phyloP scores from a whole-genome alignment of 495 filamentous ascomycete genomes.

The Arthonia radiata region DNA sequence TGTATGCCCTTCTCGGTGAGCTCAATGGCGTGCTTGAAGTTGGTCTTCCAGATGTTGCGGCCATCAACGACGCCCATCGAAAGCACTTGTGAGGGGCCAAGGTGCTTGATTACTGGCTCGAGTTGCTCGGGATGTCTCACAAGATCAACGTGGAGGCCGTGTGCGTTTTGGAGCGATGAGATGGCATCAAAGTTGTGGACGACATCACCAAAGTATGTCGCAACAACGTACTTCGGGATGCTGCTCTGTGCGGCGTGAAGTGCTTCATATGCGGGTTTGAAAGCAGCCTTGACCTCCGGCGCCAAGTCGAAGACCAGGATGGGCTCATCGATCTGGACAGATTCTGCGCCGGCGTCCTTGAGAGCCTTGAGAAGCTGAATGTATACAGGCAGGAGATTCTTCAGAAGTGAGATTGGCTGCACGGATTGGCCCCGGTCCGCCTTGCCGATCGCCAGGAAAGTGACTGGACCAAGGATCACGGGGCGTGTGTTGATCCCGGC shows the following conservation, averaged over 20 bases:
- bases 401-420: conserved; percentile 73
- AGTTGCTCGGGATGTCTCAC: conserved; percentile 96
- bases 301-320: conserved; percentile 81
- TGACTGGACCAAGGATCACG: conserved; percentile 84
- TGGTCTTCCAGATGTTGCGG: conserved; percentile 99
- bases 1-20: conserved; percentile 68
- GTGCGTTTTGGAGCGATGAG: conserved; percentile 34
- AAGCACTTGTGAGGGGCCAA: conserved; percentile 67
- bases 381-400: conserved; percentile 79
- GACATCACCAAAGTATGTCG: conserved; percentile 98
- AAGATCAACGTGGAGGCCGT: conserved; percentile 81
- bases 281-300: conserved; percentile 71
- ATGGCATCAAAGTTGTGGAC: conserved; percentile 93
- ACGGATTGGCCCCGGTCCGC: conserved; percentile 82
- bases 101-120: conserved; percentile 43
- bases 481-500: conserved; percentile 80
- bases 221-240: conserved; percentile 58
- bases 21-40: conserved; percentile 77
- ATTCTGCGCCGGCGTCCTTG: conserved; percentile 84
- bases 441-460: conserved; percentile 90
- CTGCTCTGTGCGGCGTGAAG: conserved; percentile 46
- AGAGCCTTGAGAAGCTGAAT: conserved; percentile 71
- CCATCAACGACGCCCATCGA: conserved; percentile 92
- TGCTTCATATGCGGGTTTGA: conserved; percentile 92
- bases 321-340: conserved; percentile 94